A percentile compares a stretch with the other conserved stretches of the same genome.
phyloP scores from a whole-genome alignment of 192 early-diverging fungal genomes.

The Piromyces sp. region DNA sequence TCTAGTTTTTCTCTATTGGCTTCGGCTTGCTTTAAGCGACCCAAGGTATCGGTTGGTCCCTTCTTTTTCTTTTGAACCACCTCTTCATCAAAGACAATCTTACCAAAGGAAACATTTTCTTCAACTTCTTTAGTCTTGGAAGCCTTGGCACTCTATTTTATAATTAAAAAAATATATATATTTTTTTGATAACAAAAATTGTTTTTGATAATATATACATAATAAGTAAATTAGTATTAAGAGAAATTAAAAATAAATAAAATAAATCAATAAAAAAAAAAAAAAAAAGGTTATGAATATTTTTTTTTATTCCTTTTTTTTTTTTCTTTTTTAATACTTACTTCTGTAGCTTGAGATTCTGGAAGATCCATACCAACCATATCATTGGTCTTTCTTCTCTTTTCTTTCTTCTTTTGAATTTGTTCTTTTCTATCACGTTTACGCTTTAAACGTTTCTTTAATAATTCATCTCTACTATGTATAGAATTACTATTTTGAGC shows the following conservation, averaged over 20 bases:
- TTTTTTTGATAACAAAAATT: no score
- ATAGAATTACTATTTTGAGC: slow-evolving; percentile 26
- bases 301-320: no score
- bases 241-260: no score
- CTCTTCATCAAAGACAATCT: slow-evolving; percentile 41
- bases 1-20: slow-evolving; percentile 58
- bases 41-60: slow-evolving; percentile 37
- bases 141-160: slow-evolving; percentile 3
- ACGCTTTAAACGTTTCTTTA: slow-evolving; percentile 49
- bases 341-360: neutral
- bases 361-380: slow-evolving; percentile 2
- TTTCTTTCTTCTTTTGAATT: slow-evolving; percentile 35
- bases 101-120: slow-evolving; percentile 45
- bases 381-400: slow-evolving; percentile 16
- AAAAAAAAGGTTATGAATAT: no score
- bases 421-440: slow-evolving; percentile 39
- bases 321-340: neutral
- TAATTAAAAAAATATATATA: no score
- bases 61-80: slow-evolving; percentile 35
- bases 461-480: slow-evolving; percentile 47
- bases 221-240: no score
- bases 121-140: slow-evolving; percentile 15
- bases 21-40: slow-evolving; percentile 49
- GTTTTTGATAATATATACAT: no score
- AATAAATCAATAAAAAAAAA: no score